Evolutionary conservation across 495 filamentous ascomycete species (phyloP).

Genomic region (Acidomyces sp.): DNA sequence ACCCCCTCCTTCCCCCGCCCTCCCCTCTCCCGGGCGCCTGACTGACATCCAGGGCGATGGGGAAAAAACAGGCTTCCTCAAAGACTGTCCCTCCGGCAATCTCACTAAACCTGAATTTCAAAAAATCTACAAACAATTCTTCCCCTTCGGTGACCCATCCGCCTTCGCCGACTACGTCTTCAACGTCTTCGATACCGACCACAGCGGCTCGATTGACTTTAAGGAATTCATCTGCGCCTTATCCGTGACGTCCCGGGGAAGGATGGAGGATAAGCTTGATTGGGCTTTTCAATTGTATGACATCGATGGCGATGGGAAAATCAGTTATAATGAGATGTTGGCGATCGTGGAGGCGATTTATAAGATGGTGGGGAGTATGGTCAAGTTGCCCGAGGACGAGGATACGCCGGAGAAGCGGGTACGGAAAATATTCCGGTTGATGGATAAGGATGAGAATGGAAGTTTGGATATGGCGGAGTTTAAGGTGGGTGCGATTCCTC

Average conservation of each 20-base stretch:
- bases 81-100: conserved; percentile 93
- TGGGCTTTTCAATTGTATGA: conserved; percentile 99
- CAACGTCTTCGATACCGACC: conserved; percentile 96
- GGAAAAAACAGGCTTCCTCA: conserved; percentile 73
- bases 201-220: conserved; percentile 95
- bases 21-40: too few relatives aligned
- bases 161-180: conserved; percentile 98
- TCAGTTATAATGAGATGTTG: conserved; percentile 98
- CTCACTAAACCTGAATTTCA: conserved; percentile 97
- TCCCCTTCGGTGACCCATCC: conserved; percentile 93
- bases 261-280: conserved; percentile 98
- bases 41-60: too few relatives aligned
- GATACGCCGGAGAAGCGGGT: conserved; percentile 98
- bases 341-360: conserved; percentile 98
- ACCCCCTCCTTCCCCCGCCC: too few relatives aligned
- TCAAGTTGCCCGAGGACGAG: conserved; percentile 95
- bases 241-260: conserved; percentile 89
- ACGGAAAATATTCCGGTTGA: conserved; percentile 97
- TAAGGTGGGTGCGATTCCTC: conserved; percentile 43
- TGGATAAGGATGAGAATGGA: conserved; percentile 99
- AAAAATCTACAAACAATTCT: conserved; percentile 99
- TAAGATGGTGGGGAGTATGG: conserved; percentile 99
- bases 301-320: conserved; percentile 97
- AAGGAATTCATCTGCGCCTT: conserved; percentile 99
- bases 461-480: conserved; percentile 90